Percentiles rank a stretch among this genome's conserved stretches.
Evolutionary conservation across 1,139 yeast species (phyloP).

Genomic region (Hyphopichia khmerensis): DNA sequence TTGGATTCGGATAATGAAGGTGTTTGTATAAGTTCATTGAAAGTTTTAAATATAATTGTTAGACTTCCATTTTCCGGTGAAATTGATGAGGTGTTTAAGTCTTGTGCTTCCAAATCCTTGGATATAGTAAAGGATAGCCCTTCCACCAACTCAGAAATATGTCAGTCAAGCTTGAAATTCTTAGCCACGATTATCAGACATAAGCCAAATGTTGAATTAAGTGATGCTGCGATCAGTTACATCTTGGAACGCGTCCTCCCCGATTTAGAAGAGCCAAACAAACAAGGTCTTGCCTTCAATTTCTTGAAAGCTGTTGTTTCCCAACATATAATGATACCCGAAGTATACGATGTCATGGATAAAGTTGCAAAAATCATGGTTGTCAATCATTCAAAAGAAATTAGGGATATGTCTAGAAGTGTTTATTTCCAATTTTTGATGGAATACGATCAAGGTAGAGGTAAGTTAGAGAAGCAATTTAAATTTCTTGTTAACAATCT

Average conservation of each 20-base stretch:
- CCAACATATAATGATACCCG: slow-evolving; percentile 77
- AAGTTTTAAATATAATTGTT: slow-evolving; percentile 59
- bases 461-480: slow-evolving; percentile 80
- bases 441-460: slow-evolving; percentile 93
- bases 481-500: slow-evolving; percentile 80
- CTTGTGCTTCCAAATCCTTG: slow-evolving; percentile 63
- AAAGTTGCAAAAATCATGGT: slow-evolving; percentile 82
- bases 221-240: slow-evolving; percentile 73
- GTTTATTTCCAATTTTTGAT: slow-evolving; percentile 83
- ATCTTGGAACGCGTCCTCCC: slow-evolving; percentile 76
- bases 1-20: slow-evolving; percentile 70
- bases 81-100: slow-evolving; percentile 50
- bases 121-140: slow-evolving; percentile 74
- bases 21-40: slow-evolving; percentile 66
- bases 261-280: slow-evolving; percentile 86
- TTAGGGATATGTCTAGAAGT: slow-evolving; percentile 83
- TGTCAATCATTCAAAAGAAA: slow-evolving; percentile 80
- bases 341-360: slow-evolving; percentile 87
- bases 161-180: slow-evolving; percentile 77
- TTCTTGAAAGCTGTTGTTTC: slow-evolving; percentile 75
- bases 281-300: slow-evolving; percentile 85
- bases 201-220: slow-evolving; percentile 62
- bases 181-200: slow-evolving; percentile 73
- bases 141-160: slow-evolving; percentile 74
- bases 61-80: slow-evolving; percentile 63